Conservation (phyloP, 495 filamentous ascomycete genomes). For the Amorphotheca resinae region DNA sequence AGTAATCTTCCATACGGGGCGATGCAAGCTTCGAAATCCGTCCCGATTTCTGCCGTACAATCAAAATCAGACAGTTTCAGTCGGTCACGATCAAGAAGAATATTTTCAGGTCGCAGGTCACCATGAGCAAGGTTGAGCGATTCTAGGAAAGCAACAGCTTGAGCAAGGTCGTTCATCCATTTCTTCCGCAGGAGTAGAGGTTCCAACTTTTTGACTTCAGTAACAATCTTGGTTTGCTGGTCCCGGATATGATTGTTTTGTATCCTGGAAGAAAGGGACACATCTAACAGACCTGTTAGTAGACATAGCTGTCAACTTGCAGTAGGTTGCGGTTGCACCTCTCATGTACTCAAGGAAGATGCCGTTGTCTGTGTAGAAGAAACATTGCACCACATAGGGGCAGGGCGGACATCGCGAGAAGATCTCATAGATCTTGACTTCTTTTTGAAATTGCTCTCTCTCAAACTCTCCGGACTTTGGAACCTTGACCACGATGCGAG, state of each 20-base stretch:
- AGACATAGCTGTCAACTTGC: too few species aligned
- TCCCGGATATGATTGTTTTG: slow-evolving; percentile 21
- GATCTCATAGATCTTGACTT: slow-evolving; percentile 24
- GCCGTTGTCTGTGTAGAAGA: slow-evolving; percentile 22
- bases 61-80: slow-evolving; percentile 26
- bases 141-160: slow-evolving; percentile 28
- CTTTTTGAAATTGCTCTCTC: slow-evolving; percentile 27
- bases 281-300: too few species aligned
- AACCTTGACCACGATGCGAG: slow-evolving; percentile 28
- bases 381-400: slow-evolving; percentile 26
- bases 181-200: slow-evolving; percentile 23
- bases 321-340: too few species aligned
- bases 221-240: slow-evolving; percentile 20
- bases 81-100: slow-evolving; percentile 22
- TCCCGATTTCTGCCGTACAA: slow-evolving; percentile 22
- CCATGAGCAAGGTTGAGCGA: slow-evolving; percentile 28
- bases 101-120: slow-evolving; percentile 26
- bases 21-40: slow-evolving; percentile 21
- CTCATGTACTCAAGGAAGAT: slow-evolving; percentile 33
- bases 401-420: slow-evolving; percentile 24
- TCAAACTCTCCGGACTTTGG: slow-evolving; percentile 26
- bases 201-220: slow-evolving; percentile 24
- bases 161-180: slow-evolving; percentile 31
- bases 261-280: slow-evolving; percentile 20
- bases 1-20: slow-evolving; percentile 23